Evolutionary conservation across 805 yeast species (phyloP).

Genomic region (Diddensiella caesifluorescens): DNA sequence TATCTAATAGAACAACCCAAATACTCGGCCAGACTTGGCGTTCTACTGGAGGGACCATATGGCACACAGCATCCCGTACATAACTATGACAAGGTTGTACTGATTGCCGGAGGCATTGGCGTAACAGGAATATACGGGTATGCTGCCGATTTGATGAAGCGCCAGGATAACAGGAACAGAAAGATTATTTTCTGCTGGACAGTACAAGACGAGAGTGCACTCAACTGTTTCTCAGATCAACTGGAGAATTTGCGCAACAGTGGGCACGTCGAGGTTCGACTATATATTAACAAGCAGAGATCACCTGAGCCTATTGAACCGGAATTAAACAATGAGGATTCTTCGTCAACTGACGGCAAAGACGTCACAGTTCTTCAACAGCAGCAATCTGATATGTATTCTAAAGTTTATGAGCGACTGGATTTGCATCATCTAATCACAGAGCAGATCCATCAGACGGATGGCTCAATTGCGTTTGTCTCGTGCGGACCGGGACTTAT

Average conservation of each 20-base stretch:
- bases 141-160: conserved; percentile 16
- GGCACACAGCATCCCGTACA: conserved; percentile 49
- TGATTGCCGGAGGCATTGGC: conserved; percentile 74
- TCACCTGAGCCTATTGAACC: background rate
- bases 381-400: background rate
- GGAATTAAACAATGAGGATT: background rate
- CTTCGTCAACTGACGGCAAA: background rate
- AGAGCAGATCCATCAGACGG: conserved; percentile 32
- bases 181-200: conserved; percentile 29
- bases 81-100: conserved; percentile 49
- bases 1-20: conserved; percentile 9
- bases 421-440: conserved; percentile 1
- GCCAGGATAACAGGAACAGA: background rate
- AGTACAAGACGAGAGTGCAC: conserved; percentile 23
- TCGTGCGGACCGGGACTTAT: conserved; percentile 58
- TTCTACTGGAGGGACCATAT: conserved; percentile 66
- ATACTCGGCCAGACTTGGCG: conserved; percentile 13
- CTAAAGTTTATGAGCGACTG: background rate
- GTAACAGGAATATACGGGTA: conserved; percentile 56
- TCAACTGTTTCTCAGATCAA: conserved; percentile 29
- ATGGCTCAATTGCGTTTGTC: conserved; percentile 6
- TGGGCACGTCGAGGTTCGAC: background rate
- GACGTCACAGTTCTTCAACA: background rate
- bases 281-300: background rate
- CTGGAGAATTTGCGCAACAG: conserved; percentile 21